These are phyloP conservation scores for Rhizophagus sp. DNA, from an alignment of 192 early-diverging fungal genomes.

Conservation along the genomic window DNA sequence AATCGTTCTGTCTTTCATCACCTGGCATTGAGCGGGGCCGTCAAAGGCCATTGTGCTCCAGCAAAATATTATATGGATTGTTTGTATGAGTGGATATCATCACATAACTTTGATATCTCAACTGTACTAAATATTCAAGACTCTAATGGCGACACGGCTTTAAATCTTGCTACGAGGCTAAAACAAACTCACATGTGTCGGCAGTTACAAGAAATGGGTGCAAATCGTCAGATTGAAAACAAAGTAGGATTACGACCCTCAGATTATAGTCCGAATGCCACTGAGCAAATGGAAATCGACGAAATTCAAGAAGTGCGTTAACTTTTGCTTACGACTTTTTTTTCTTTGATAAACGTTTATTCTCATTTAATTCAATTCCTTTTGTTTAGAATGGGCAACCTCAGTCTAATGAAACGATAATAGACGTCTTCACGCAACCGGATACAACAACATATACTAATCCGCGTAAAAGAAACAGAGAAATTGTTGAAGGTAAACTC, in stretches of 20 bases:
- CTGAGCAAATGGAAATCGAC: constrained; percentile 13
- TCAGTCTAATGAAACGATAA: neutral
- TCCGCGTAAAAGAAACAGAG: constrained; percentile 38
- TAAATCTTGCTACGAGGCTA: constrained; percentile 83
- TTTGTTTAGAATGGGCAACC: neutral
- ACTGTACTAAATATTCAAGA: constrained; percentile 66
- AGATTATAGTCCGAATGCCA: constrained; percentile 57
- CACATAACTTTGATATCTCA: constrained; percentile 42
- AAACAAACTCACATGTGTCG: constrained; percentile 73
- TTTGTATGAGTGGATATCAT: constrained; percentile 67
- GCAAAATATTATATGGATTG: constrained; percentile 91
- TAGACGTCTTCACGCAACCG: constrained; percentile 19
- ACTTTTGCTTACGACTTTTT: no score
- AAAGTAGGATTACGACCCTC: constrained; percentile 73
- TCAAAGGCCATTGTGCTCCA: constrained; percentile 64
- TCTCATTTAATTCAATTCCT: neutral
- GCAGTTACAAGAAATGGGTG: constrained; percentile 75
- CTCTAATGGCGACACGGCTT: constrained; percentile 78
- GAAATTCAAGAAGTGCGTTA: neutral
- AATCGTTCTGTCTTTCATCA: constrained; percentile 90
- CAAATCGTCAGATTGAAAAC: constrained; percentile 71
- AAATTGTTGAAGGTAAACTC: constrained; percentile 40
- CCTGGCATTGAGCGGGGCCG: constrained; percentile 71
- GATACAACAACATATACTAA: constrained; percentile 25
- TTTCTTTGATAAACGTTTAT: neutral